phyloP scores from a whole-genome alignment of 177 flowering plant species.

The Vitis hybrid region DNA sequence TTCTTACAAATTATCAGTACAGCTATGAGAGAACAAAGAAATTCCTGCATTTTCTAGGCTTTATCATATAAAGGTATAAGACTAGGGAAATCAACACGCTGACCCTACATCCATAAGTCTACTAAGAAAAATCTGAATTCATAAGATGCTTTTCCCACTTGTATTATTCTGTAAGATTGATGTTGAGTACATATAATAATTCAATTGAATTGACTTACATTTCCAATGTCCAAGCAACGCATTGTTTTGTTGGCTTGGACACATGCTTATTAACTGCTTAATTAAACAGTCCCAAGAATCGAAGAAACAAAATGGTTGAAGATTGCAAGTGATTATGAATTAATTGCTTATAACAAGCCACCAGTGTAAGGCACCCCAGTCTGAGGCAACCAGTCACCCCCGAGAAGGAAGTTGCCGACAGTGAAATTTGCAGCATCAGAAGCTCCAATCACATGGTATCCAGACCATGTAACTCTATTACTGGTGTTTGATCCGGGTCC shows the following conservation, averaged over 20 bases:
- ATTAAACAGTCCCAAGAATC: not conserved
- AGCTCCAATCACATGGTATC: slow-evolving; percentile 47
- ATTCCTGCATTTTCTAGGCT: too few relatives aligned
- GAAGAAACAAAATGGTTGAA: not conserved
- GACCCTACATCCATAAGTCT: too few relatives aligned
- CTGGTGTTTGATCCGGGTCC: slow-evolving; percentile 64
- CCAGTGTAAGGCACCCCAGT: slow-evolving; percentile 45
- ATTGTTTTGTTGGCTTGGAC: not conserved
- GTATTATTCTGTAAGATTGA: not conserved
- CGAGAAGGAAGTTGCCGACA: slow-evolving; percentile 40
- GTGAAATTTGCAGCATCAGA: slow-evolving; percentile 56
- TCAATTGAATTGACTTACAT: not conserved
- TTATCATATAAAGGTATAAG: too few relatives aligned
- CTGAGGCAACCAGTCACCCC: slow-evolving; percentile 45
- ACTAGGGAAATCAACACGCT: too few relatives aligned
- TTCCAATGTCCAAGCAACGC: not conserved
- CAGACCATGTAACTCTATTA: slow-evolving; percentile 64
- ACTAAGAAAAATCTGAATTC: too few relatives aligned
- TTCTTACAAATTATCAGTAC: too few relatives aligned
- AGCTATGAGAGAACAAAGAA: too few relatives aligned
- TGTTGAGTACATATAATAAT: not conserved
- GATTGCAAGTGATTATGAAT: not conserved
- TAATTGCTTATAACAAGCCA: slow-evolving; percentile 15
- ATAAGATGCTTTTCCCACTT: too few relatives aligned
- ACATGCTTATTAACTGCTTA: not conserved